Conservation (phyloP, 495 filamentous ascomycete genomes). For the Penicillium riverlandense region DNA sequence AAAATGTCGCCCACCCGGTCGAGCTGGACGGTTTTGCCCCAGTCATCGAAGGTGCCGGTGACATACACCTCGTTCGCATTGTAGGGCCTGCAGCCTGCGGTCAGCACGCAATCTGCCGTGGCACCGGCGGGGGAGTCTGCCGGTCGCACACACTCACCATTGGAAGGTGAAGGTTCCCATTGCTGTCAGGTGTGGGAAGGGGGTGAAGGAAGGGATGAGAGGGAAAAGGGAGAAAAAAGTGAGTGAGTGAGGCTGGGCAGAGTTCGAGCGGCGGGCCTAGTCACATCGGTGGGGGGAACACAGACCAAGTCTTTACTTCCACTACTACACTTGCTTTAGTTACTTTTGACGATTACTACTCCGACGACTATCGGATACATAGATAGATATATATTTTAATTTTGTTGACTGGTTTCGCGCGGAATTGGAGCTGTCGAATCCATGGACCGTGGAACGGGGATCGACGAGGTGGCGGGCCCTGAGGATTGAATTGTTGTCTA, state of each 20-base stretch:
- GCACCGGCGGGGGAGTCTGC: too few relatives aligned
- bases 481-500: too few relatives aligned
- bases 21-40: conserved; percentile 76
- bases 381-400: too few relatives aligned
- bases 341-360: too few relatives aligned
- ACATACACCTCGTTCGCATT: conserved; percentile 81
- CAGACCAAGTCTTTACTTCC: too few relatives aligned
- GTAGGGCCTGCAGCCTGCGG: conserved; percentile 51
- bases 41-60: conserved; percentile 93
- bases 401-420: too few relatives aligned
- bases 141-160: conserved; percentile 27
- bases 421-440: too few relatives aligned
- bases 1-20: conserved; percentile 64
- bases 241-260: conserved; percentile 9
- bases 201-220: conserved; percentile 1
- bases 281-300: too few relatives aligned
- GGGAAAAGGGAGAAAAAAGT: conserved; percentile 15
- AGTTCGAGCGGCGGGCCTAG: background rate
- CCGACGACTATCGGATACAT: too few relatives aligned
- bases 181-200: background rate
- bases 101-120: background rate
- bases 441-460: too few relatives aligned
- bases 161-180: conserved; percentile 39
- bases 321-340: too few relatives aligned
- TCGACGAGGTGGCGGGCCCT: too few relatives aligned